Evolutionary conservation across 2,329 filamentous ascomycete genomes (phyloP), one percentile per base, ranked within the genome.

Genomic region (Cladosporium sp.): DNA sequence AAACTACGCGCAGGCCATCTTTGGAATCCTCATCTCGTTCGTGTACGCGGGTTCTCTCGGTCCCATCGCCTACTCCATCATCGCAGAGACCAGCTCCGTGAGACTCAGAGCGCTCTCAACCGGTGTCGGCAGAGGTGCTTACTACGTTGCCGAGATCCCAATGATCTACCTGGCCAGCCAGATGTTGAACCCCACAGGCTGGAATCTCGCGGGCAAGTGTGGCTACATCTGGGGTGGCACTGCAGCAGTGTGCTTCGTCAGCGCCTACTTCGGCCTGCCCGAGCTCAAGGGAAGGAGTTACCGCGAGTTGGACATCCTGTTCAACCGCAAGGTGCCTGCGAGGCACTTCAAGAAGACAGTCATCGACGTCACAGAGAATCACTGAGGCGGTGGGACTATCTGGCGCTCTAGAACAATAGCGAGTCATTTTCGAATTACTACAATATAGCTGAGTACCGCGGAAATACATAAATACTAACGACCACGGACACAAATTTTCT

Each of bases 71-170:
- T 97, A 96, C 80, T 95, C 92, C 0, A 85, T 97, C 11, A 93
- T 97, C 6, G 87, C 91, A 0, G 93, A 97, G 77, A 79, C 97
- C 21, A 93, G 91, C 0, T 92, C 92, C 0, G 87, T 91, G n/a
- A 86, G 93, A 2, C 84, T 97, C 33, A 90, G 93, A 74, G 93
- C 96, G 80, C 97, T 97, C 82, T 96, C 93, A 0, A 90, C 96
- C 23, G 93, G 95, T 0, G 85, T 97, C 2, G 92, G 91, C 1
- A 89, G 93, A 64, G 91, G 91, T 71, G 80, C 92, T 5, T 75
- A 81, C 82, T 93, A 95, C 73, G 81, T 96, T 59, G 90, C 93
- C 46, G 89, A 86, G 69, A 96, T 97, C 70, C 80, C 96, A 71
- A 91, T 88, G 74, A 89, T 88, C 59, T 89, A 96, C 5, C 79